These are phyloP conservation scores for Leccinum uliginosum DNA, from an alignment of 768 basidiomycete species.

Conservation along the genomic window DNA sequence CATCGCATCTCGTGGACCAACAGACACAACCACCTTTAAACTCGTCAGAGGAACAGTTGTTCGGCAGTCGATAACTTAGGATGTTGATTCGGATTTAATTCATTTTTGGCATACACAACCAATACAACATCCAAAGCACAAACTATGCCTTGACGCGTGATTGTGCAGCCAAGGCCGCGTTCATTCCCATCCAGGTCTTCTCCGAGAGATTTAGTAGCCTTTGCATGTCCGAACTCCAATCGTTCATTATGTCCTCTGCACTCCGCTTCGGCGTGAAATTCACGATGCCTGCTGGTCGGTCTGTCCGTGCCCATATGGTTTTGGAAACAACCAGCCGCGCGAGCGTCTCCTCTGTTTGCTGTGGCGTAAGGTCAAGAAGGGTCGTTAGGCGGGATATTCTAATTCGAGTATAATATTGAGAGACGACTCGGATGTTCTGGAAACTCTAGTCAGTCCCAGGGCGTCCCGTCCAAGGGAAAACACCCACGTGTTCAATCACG, in stretches of 20 bases:
- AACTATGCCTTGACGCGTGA: conserved; percentile 49
- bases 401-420: conserved; percentile 93
- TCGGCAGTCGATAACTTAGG: conserved; percentile 15
- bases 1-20: conserved; percentile 58
- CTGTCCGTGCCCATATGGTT: conserved; percentile 90
- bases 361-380: conserved; percentile 78
- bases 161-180: conserved; percentile 83
- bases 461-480: conserved; percentile 8
- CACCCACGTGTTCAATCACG: conserved; percentile 89
- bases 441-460: neutral
- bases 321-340: conserved; percentile 88
- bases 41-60: conserved; percentile 21
- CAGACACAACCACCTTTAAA: conserved; percentile 17
- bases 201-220: conserved; percentile 88
- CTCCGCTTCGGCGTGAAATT: conserved; percentile 79
- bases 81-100: conserved; percentile 1
- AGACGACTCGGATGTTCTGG: conserved; percentile 93
- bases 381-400: conserved; percentile 76
- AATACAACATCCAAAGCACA: conserved; percentile 15
- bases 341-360: conserved; percentile 85
- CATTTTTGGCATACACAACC: neutral
- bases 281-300: conserved; percentile 86
- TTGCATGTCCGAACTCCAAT: conserved; percentile 96
- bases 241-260: conserved; percentile 93
- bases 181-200: conserved; percentile 99